These are phyloP conservation scores for Arthrobotrys pseudoclavata DNA, from an alignment of 2,329 filamentous ascomycete species.

Conservation along the genomic window DNA sequence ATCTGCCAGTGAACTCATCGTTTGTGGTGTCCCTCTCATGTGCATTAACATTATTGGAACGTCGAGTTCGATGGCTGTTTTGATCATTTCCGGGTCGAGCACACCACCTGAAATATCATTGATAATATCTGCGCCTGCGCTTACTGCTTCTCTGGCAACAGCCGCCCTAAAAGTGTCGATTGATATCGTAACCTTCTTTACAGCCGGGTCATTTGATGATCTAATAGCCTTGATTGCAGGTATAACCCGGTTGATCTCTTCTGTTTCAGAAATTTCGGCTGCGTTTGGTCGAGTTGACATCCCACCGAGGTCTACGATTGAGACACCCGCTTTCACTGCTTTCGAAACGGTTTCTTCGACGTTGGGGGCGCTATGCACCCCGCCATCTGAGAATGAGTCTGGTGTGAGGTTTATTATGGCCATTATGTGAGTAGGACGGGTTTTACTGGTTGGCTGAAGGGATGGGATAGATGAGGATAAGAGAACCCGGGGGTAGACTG, in stretches of 20 bases:
- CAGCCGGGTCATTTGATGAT: slow-evolving; percentile 73
- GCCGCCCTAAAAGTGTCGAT: slow-evolving; percentile 91
- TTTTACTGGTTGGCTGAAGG: slow-evolving; percentile 72
- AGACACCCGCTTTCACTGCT: slow-evolving; percentile 79
- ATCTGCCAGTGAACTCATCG: slow-evolving; percentile 78
- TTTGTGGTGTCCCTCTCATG: slow-evolving; percentile 88
- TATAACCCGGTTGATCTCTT: slow-evolving; percentile 83
- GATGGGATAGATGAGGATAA: slow-evolving; percentile 70
- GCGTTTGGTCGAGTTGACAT: slow-evolving; percentile 89
- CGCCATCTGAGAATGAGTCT: slow-evolving; percentile 96
- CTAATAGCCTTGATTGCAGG: slow-evolving; percentile 83
- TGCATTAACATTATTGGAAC: slow-evolving; percentile 90
- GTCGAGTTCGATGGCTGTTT: slow-evolving; percentile 80
- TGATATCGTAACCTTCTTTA: slow-evolving; percentile 68
- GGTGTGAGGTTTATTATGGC: slow-evolving; percentile 94
- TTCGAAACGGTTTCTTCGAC: slow-evolving; percentile 73
- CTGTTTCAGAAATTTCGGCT: slow-evolving; percentile 75
- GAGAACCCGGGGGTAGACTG: slow-evolving; percentile 71
- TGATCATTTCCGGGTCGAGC: slow-evolving; percentile 84
- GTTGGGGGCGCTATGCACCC: slow-evolving; percentile 71
- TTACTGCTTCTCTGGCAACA: slow-evolving; percentile 82
- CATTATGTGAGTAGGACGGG: slow-evolving; percentile 83
- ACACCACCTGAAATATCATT: slow-evolving; percentile 91
- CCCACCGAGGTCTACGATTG: slow-evolving; percentile 91
- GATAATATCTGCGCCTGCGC: slow-evolving; percentile 87